phyloP scores from a whole-genome alignment of 441 rosid genomes.

The Geranium incanum region DNA sequence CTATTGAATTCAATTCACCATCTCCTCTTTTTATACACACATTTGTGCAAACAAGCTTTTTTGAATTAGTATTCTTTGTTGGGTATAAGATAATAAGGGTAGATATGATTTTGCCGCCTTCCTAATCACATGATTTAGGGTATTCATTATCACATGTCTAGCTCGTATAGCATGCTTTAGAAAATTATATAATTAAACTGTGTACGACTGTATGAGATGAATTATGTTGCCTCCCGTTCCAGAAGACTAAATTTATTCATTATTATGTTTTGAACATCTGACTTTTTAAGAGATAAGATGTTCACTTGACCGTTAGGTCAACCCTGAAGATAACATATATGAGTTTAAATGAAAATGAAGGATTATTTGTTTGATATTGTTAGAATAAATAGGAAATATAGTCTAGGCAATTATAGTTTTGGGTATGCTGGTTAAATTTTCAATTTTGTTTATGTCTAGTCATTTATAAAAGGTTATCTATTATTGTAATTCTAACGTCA shows the following conservation, averaged over 20 bases:
- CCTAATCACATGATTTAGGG: constrained; percentile 1
- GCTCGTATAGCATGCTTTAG: not conserved
- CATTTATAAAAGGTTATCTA: too few species aligned
- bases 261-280: too few species aligned
- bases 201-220: not conserved
- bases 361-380: not conserved
- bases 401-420: too few species aligned
- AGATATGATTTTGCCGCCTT: not conserved
- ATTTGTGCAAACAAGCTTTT: constrained; percentile 9
- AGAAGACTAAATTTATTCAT: too few species aligned
- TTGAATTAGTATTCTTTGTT: not conserved
- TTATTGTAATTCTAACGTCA: too few species aligned
- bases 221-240: not conserved
- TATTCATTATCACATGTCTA: not conserved
- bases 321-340: not conserved
- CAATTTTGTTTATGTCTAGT: too few species aligned
- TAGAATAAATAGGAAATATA: too few species aligned
- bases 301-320: not conserved
- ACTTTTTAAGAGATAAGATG: not conserved
- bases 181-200: not conserved
- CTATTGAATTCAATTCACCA: not conserved
- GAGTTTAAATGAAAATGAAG: not conserved
- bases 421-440: too few species aligned
- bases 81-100: not conserved
- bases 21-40: not conserved